Percentiles rank a stretch among this genome's conserved stretches.
Conservation (phyloP, 139 green algal genomes). For the Closterium sp. region DNA sequence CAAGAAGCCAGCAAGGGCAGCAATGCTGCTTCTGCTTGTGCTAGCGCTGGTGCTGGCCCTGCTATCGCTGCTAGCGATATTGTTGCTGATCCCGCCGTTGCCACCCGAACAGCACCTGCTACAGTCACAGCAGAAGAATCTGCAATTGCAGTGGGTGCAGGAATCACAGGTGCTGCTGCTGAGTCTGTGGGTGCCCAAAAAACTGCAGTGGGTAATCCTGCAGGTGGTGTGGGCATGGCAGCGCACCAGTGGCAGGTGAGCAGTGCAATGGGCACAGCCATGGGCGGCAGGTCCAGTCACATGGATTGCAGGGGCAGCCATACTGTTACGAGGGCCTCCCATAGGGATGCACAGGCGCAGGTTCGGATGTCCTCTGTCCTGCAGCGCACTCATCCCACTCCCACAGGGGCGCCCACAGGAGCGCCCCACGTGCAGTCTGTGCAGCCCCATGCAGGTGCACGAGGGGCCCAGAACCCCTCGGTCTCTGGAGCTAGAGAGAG, state of each 20-base stretch:
- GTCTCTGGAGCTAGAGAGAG: too few relatives aligned
- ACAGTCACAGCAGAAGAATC: background rate
- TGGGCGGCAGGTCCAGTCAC: background rate
- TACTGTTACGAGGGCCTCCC: too few relatives aligned
- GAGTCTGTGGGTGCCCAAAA: too few relatives aligned
- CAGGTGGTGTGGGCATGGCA: background rate
- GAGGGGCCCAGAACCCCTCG: too few relatives aligned
- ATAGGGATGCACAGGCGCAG: too few relatives aligned
- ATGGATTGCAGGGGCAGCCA: background rate
- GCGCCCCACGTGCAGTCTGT: background rate
- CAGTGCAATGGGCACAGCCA: background rate
- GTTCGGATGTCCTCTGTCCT: too few relatives aligned
- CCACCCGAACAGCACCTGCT: too few relatives aligned
- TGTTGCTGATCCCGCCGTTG: background rate
- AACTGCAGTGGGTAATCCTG: background rate
- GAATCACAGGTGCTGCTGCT: background rate
- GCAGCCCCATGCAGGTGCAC: background rate
- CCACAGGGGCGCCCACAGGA: background rate
- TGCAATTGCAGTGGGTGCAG: background rate
- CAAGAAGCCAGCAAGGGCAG: background rate
- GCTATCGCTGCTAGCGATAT: background rate
- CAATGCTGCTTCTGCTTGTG: background rate
- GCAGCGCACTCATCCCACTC: background rate
- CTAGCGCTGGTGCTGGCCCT: background rate
- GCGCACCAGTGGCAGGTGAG: background rate